Percentiles rank a stretch among this genome's conserved stretches.
These are phyloP conservation scores for Calocera cornea DNA, from an alignment of 768 basidiomycete species.

Conservation along the genomic window DNA sequence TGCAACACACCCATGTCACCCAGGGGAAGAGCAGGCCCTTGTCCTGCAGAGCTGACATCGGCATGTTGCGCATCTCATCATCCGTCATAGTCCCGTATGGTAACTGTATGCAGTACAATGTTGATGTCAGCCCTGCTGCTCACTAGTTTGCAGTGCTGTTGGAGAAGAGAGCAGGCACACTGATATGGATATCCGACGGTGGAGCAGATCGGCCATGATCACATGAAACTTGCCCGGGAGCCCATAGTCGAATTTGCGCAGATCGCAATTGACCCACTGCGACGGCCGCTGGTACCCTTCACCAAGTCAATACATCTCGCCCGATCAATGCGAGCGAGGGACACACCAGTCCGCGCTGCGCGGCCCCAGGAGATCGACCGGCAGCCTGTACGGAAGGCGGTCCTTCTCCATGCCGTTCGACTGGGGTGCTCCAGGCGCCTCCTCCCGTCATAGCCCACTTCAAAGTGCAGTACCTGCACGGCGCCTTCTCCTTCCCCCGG, in stretches of 20 bases:
- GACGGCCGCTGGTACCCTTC: slow-evolving; percentile 42
- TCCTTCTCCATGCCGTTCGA: slow-evolving; percentile 25
- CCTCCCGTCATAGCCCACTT: slow-evolving; percentile 63
- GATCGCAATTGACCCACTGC: slow-evolving; percentile 95
- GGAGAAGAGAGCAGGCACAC: slow-evolving; percentile 43
- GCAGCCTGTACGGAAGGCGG: slow-evolving; percentile 36
- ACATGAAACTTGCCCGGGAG: slow-evolving; percentile 95
- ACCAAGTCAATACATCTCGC: slow-evolving; percentile 6
- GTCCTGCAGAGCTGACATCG: slow-evolving; percentile 84
- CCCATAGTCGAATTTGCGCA: slow-evolving; percentile 83
- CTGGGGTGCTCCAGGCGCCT: slow-evolving; percentile 21
- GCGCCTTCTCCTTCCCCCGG: slow-evolving; percentile 79
- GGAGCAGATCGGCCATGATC: slow-evolving; percentile 98
- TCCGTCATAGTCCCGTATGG: slow-evolving; percentile 99
- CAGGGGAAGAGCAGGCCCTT: slow-evolving; percentile 91
- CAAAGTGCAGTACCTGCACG: slow-evolving; percentile 84
- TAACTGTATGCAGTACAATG: too few relatives aligned
- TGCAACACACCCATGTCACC: too few relatives aligned
- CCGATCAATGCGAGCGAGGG: too few relatives aligned
- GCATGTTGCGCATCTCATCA: slow-evolving; percentile 96
- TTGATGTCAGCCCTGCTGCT: background rate
- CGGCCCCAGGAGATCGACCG: too few relatives aligned
- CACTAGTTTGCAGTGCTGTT: too few relatives aligned
- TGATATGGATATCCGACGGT: slow-evolving; percentile 99
- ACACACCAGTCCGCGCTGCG: too few relatives aligned